Evolutionary conservation across 78 protist species (phyloP).

Genomic region (Dictyostelium intermedium): DNA sequence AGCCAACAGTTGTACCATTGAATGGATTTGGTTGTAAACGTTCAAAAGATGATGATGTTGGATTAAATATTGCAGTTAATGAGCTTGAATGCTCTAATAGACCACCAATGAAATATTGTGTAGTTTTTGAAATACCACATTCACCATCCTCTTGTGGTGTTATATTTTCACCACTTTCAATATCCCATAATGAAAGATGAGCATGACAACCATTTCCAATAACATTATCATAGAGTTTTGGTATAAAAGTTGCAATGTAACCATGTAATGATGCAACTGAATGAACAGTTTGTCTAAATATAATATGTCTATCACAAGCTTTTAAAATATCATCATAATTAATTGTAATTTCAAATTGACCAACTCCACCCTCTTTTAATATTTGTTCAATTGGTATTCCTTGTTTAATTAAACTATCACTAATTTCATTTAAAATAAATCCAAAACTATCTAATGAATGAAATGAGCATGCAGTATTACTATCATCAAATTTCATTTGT

Average conservation of each 20-base stretch:
- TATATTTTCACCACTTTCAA: not conserved
- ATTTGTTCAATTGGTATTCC: slow-evolving; percentile 45
- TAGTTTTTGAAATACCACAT: not conserved
- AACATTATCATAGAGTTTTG: not conserved
- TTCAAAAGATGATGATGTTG: not conserved
- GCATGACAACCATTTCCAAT: slow-evolving; percentile 47
- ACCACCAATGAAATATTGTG: slow-evolving; percentile 15
- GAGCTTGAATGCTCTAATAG: slow-evolving; percentile 20
- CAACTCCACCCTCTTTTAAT: slow-evolving; percentile 29
- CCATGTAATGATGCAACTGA: slow-evolving; percentile 25
- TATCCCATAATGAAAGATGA: slow-evolving; percentile 50
- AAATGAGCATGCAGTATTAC: not conserved
- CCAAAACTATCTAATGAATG: not conserved
- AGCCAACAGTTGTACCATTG: slow-evolving; percentile 41
- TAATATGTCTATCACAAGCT: slow-evolving; percentile 64
- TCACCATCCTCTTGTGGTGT: not conserved
- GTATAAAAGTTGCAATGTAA: slow-evolving; percentile 30
- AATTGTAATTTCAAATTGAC: slow-evolving; percentile 57
- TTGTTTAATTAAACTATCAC: not conserved
- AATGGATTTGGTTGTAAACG: slow-evolving; percentile 33
- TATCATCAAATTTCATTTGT: too few relatives aligned
- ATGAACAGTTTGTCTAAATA: slow-evolving; percentile 10
- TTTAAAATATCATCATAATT: slow-evolving; percentile 6
- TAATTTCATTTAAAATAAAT: slow-evolving; percentile 1
- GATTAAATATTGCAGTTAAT: slow-evolving; percentile 23